phyloP scores from a whole-genome alignment of 176 grass and related monocot species.

The Areca catechu region DNA sequence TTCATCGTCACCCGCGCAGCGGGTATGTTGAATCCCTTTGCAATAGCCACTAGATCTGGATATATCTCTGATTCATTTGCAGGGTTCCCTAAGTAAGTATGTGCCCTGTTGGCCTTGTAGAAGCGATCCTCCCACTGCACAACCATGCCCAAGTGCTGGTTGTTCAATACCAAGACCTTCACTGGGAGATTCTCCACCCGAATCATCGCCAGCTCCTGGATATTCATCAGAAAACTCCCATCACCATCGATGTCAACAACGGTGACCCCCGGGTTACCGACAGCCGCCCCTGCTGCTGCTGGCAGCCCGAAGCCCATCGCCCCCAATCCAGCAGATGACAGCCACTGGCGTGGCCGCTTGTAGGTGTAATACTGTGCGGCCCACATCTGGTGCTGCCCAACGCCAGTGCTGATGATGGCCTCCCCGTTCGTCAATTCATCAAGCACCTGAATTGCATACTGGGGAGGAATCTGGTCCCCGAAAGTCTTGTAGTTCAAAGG shows the following conservation, averaged over 20 bases:
- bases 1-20: slow-evolving; percentile 75
- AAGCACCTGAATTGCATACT: slow-evolving; percentile 82
- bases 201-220: slow-evolving; percentile 85
- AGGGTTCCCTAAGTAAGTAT: slow-evolving; percentile 86
- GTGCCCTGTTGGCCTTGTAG: slow-evolving; percentile 81
- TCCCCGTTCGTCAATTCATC: slow-evolving; percentile 72
- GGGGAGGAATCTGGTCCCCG: slow-evolving; percentile 53
- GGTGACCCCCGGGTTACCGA: slow-evolving; percentile 64
- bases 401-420: slow-evolving; percentile 74
- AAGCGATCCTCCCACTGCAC: slow-evolving; percentile 86
- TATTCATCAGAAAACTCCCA: slow-evolving; percentile 91
- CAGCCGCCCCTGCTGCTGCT: slow-evolving; percentile 68
- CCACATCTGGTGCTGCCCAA: slow-evolving; percentile 98
- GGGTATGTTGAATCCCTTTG: slow-evolving; percentile 68
- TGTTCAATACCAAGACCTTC: slow-evolving; percentile 75
- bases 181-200: slow-evolving; percentile 75
- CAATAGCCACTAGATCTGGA: slow-evolving; percentile 80
- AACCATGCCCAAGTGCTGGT: slow-evolving; percentile 96
- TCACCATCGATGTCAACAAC: slow-evolving; percentile 93
- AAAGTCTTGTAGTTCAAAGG: slow-evolving; percentile 71
- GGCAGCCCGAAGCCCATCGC: slow-evolving; percentile 96
- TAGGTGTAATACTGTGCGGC: slow-evolving; percentile 84
- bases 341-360: slow-evolving; percentile 61
- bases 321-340: slow-evolving; percentile 57
- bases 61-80: slow-evolving; percentile 66